These are phyloP conservation scores for Adansonia madagascariensis DNA, from an alignment of 441 rosid species.

Conservation along the genomic window DNA sequence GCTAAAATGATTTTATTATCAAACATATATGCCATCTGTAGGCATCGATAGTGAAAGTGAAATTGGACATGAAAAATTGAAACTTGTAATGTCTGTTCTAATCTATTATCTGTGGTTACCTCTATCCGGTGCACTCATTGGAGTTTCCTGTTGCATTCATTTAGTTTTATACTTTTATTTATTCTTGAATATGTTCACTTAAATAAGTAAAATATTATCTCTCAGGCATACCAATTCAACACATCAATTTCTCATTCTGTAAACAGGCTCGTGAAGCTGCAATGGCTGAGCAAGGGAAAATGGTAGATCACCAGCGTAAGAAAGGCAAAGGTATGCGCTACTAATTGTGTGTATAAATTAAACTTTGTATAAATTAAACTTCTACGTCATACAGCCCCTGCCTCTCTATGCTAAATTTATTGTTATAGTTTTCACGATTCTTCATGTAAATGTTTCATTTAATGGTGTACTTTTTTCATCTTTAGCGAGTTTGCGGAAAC, in stretches of 20 bases:
- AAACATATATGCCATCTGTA: neutral
- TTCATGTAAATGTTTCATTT: conserved; percentile 8
- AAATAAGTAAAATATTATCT: neutral
- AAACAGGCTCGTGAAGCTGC: conserved; percentile 94
- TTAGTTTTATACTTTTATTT: conserved; percentile 15
- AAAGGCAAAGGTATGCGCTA: conserved; percentile 82
- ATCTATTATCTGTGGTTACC: neutral
- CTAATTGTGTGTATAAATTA: neutral
- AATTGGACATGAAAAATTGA: neutral
- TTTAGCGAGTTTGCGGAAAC: conserved; percentile 91
- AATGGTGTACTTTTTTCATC: conserved; percentile 17
- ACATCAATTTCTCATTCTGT: conserved; percentile 20
- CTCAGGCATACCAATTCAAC: neutral
- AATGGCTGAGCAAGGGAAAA: conserved; percentile 82
- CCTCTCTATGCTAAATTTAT: neutral
- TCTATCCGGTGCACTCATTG: neutral
- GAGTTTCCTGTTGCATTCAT: neutral
- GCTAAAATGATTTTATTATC: neutral
- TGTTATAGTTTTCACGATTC: neutral
- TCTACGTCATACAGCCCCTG: neutral
- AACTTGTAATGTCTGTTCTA: neutral
- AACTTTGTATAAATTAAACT: neutral
- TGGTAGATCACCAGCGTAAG: conserved; percentile 91
- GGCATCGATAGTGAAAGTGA: neutral
- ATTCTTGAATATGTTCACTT: neutral